A percentile compares a stretch with the other conserved stretches of the same genome.
These are phyloP conservation scores for Populus euphratica DNA, from an alignment of 345 rosid species.

Conservation along the genomic window DNA sequence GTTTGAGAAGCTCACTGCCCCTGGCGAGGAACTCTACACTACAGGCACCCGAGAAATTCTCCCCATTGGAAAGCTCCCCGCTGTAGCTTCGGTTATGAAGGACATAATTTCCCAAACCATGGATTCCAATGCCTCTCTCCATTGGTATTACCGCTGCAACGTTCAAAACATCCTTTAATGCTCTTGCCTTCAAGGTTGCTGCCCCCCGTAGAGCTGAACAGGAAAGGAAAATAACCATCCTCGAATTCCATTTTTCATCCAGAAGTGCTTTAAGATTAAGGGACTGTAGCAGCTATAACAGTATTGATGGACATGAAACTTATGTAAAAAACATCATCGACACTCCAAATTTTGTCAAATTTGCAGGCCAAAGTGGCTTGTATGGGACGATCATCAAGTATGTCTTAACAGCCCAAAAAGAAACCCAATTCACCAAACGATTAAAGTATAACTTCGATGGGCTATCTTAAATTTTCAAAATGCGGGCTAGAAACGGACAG, in stretches of 20 bases:
- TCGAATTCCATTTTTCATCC: neutral
- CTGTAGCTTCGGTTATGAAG: constrained; percentile 40
- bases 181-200: constrained; percentile 87
- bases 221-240: neutral
- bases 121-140: constrained; percentile 53
- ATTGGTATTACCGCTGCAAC: constrained; percentile 69
- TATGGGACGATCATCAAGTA: neutral
- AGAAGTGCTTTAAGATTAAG: neutral
- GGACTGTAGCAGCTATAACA: neutral
- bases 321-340: neutral
- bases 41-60: constrained; percentile 51
- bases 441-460: neutral
- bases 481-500: neutral
- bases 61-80: constrained; percentile 56
- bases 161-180: constrained; percentile 75
- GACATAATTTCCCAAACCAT: constrained; percentile 37
- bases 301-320: neutral
- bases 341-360: neutral
- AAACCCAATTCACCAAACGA: neutral
- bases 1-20: constrained; percentile 82
- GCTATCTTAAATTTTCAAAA: neutral
- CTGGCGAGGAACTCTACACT: constrained; percentile 72
- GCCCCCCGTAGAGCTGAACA: constrained; percentile 84
- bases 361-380: neutral
- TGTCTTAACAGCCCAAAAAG: neutral